Conservation (phyloP, 352 stramenopile species). For the Globisporangium lucens region DNA sequence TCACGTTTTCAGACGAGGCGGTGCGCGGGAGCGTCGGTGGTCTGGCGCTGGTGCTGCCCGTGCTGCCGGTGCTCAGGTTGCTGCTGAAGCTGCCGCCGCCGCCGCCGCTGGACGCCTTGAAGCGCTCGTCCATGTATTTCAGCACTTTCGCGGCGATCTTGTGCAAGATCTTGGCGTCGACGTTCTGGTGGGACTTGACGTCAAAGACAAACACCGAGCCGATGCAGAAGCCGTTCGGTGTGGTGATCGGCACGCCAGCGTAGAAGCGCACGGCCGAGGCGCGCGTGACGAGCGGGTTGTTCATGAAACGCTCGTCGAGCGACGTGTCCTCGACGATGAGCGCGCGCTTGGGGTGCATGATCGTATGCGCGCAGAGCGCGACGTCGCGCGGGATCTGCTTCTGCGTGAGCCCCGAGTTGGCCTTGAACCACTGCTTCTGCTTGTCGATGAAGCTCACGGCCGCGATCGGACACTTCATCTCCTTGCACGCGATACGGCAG, state of each 20-base stretch:
- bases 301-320: slow-evolving; percentile 74
- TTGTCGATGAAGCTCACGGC: slow-evolving; percentile 86
- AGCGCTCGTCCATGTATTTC: slow-evolving; percentile 87
- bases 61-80: slow-evolving; percentile 17
- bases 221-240: slow-evolving; percentile 73
- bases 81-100: slow-evolving; percentile 13
- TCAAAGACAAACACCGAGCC: slow-evolving; percentile 86
- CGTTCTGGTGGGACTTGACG: slow-evolving; percentile 71
- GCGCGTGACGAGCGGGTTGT: slow-evolving; percentile 81
- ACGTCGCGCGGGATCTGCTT: slow-evolving; percentile 83
- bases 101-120: slow-evolving; percentile 41
- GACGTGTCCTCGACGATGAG: slow-evolving; percentile 84
- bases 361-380: slow-evolving; percentile 79
- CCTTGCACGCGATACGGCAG: slow-evolving; percentile 84
- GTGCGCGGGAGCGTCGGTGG: slow-evolving; percentile 24
- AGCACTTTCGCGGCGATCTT: slow-evolving; percentile 87
- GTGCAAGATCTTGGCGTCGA: slow-evolving; percentile 81
- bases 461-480: slow-evolving; percentile 88
- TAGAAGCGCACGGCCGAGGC: slow-evolving; percentile 83
- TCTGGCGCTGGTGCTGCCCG: slow-evolving; percentile 13
- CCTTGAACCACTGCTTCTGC: slow-evolving; percentile 87
- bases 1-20: slow-evolving; percentile 21
- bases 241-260: slow-evolving; percentile 78
- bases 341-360: slow-evolving; percentile 82
- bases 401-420: slow-evolving; percentile 79